Evolutionary conservation across 345 rosid species (phyloP).

Genomic region (Garcia nutans): DNA sequence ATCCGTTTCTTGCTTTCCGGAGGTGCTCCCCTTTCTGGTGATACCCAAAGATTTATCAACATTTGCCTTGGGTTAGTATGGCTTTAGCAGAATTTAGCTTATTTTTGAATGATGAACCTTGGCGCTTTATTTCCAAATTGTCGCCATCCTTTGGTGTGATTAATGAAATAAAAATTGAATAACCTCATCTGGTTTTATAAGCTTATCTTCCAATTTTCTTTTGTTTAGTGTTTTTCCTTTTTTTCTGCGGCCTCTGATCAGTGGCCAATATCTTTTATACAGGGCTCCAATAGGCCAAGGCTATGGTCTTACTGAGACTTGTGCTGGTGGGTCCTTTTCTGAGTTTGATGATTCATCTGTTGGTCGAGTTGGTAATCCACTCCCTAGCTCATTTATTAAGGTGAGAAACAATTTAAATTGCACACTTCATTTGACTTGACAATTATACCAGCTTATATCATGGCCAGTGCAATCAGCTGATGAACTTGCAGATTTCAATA

Average conservation of each 20-base stretch:
- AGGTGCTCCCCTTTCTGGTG: slow-evolving; percentile 96
- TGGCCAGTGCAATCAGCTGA: background rate
- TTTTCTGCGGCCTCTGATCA: background rate
- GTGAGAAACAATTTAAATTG: slow-evolving; percentile 36
- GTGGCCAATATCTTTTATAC: slow-evolving; percentile 22
- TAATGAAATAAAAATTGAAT: slow-evolving; percentile 1
- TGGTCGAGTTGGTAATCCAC: slow-evolving; percentile 97
- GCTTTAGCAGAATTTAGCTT: slow-evolving; percentile 21
- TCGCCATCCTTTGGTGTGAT: background rate
- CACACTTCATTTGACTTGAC: background rate
- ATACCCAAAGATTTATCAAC: slow-evolving; percentile 98
- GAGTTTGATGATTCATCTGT: slow-evolving; percentile 94
- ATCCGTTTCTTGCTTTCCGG: slow-evolving; percentile 95
- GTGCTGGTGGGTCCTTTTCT: slow-evolving; percentile 98
- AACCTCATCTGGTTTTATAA: background rate
- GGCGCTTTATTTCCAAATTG: background rate
- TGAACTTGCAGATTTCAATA: background rate
- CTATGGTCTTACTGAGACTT: slow-evolving; percentile 97
- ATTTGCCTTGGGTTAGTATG: slow-evolving; percentile 86
- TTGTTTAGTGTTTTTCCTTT: background rate
- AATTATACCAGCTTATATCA: background rate
- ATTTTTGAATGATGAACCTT: slow-evolving; percentile 9
- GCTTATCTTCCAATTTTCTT: background rate
- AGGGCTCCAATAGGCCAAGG: slow-evolving; percentile 99
- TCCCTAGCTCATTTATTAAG: slow-evolving; percentile 92